A percentile compares a stretch with the other conserved stretches of the same genome.
Conservation (phyloP, 257 asterid genomes). For the Solanum sparsipilum region DNA sequence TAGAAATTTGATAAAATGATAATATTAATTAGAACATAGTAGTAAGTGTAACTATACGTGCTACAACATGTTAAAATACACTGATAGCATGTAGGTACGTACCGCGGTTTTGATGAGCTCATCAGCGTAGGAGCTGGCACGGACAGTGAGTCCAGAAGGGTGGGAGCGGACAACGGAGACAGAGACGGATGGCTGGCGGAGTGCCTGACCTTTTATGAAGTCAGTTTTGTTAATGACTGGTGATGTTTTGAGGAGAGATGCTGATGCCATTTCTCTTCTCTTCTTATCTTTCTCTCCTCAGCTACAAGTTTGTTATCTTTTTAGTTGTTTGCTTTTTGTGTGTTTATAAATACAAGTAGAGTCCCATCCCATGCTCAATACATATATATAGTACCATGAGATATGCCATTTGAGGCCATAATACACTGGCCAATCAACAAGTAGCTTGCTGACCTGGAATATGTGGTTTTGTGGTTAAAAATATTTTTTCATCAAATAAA, state of each 20-base stretch:
- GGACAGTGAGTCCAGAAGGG: slow-evolving; percentile 33
- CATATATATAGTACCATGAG: slow-evolving; percentile 15
- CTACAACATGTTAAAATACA: neutral
- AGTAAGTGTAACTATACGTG: neutral
- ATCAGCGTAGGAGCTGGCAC: slow-evolving; percentile 40
- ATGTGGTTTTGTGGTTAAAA: neutral
- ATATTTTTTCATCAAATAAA: neutral
- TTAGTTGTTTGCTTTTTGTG: neutral
- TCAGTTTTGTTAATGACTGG: slow-evolving; percentile 57
- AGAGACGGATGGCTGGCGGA: slow-evolving; percentile 33
- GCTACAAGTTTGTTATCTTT: neutral
- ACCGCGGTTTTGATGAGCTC: slow-evolving; percentile 69
- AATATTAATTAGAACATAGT: neutral
- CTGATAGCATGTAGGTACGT: neutral
- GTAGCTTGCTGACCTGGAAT: slow-evolving; percentile 18
- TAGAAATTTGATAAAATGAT: neutral
- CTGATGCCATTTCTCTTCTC: slow-evolving; percentile 43
- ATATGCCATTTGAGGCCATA: slow-evolving; percentile 29
- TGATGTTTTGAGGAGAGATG: slow-evolving; percentile 55
- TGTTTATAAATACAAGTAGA: neutral
- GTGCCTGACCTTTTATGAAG: slow-evolving; percentile 41
- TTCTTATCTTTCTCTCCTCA: slow-evolving; percentile 2
- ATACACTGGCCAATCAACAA: slow-evolving; percentile 16
- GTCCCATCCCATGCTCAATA: neutral
- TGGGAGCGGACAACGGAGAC: slow-evolving; percentile 25